These are phyloP conservation scores for Wickerhamomyces chambardii DNA, from an alignment of 805 yeast species.

Conservation along the genomic window DNA sequence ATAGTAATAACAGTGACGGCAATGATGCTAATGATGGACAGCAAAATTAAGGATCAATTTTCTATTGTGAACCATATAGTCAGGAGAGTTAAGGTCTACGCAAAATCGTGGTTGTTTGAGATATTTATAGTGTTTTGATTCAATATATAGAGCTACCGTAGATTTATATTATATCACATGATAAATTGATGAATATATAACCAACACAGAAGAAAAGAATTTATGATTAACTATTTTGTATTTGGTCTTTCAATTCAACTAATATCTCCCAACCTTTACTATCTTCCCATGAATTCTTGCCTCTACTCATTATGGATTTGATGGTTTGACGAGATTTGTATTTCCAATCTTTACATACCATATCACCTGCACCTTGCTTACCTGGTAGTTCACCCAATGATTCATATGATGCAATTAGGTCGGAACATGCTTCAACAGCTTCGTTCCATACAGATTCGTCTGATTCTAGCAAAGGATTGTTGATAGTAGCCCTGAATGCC, in stretches of 20 bases:
- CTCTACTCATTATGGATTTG: conserved; percentile 70
- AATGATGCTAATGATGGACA: too few relatives aligned
- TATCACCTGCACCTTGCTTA: conserved; percentile 66
- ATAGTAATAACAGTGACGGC: neutral
- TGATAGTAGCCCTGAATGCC: conserved; percentile 68
- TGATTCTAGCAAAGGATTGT: conserved; percentile 53
- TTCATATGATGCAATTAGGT: conserved; percentile 79
- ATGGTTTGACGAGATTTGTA: conserved; percentile 70
- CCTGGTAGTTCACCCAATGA: conserved; percentile 82
- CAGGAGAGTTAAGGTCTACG: too few relatives aligned
- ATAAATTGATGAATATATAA: too few relatives aligned
- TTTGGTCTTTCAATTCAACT: conserved; percentile 23
- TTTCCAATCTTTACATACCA: conserved; percentile 91
- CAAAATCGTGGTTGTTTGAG: too few relatives aligned
- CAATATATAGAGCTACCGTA: too few relatives aligned
- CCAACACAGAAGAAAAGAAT: too few relatives aligned
- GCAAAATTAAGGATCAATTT: too few relatives aligned
- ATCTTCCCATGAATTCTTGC: conserved; percentile 73
- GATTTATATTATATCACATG: too few relatives aligned
- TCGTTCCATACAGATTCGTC: conserved; percentile 63
- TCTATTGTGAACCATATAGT: too few relatives aligned
- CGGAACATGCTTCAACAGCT: conserved; percentile 71
- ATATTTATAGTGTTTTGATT: too few relatives aligned
- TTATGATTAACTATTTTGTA: neutral
- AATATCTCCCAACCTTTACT: conserved; percentile 69